Percentiles rank a stretch among this genome's conserved stretches.
Conservation (phyloP, 1,284 basidiomycete genomes). For the Apiotrichum laibachii region DNA sequence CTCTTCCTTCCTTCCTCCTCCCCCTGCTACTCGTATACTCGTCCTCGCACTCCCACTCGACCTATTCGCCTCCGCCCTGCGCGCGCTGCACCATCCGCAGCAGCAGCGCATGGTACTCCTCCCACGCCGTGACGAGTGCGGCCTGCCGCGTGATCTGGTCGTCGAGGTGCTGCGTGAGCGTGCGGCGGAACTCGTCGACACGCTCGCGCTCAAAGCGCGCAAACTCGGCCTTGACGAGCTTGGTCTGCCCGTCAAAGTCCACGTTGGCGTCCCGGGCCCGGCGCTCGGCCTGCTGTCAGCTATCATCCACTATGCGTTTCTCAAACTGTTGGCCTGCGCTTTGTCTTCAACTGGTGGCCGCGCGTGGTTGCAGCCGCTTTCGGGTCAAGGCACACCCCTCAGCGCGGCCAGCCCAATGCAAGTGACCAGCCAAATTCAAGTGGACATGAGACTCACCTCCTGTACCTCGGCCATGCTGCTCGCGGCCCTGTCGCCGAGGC, state of each 20-base stretch:
- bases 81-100: constrained; percentile 41
- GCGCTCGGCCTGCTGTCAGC: constrained; percentile 66
- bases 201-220: constrained; percentile 91
- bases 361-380: too few relatives aligned
- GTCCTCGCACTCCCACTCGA: constrained; percentile 1
- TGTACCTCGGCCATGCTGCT: constrained; percentile 65
- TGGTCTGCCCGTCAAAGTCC: constrained; percentile 84
- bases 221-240: constrained; percentile 84
- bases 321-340: neutral
- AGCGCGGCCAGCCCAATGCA: too few relatives aligned
- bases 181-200: constrained; percentile 59
- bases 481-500: constrained; percentile 24
- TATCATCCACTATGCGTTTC: neutral
- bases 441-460: constrained; percentile 71
- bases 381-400: too few relatives aligned
- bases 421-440: too few relatives aligned
- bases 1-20: too few relatives aligned
- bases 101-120: constrained; percentile 41
- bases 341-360: too few relatives aligned
- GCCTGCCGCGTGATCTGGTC: constrained; percentile 41
- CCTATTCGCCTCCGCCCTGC: constrained; percentile 17
- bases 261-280: constrained; percentile 73
- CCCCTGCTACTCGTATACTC: neutral
- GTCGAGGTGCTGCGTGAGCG: constrained; percentile 43
- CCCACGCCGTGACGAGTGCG: constrained; percentile 44